Conservation (phyloP, 2,329 filamentous ascomycete genomes). For the Penicillium sp. region DNA sequence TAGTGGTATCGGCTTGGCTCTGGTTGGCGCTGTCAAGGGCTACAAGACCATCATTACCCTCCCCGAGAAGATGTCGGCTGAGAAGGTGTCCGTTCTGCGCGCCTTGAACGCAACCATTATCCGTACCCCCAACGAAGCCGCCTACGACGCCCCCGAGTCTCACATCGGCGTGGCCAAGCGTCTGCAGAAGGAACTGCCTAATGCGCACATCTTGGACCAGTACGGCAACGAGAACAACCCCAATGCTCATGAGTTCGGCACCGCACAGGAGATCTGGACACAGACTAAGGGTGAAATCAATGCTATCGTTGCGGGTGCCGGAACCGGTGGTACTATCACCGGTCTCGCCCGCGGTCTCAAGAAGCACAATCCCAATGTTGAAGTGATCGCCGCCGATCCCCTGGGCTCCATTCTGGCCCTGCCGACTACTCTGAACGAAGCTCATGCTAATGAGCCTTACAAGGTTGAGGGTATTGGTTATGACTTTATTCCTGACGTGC, state of each 20-base stretch:
- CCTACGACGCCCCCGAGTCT: slow-evolving; percentile 91
- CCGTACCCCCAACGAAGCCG: slow-evolving; percentile 92
- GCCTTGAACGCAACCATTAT: slow-evolving; percentile 97
- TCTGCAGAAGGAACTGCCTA: slow-evolving; percentile 92
- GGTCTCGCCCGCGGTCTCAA: slow-evolving; percentile 82
- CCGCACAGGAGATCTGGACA: slow-evolving; percentile 93
- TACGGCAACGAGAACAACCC: slow-evolving; percentile 93
- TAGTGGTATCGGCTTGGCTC: slow-evolving; percentile 82
- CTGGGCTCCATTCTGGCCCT: slow-evolving; percentile 88
- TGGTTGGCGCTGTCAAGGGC: slow-evolving; percentile 85
- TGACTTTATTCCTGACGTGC: slow-evolving; percentile 94
- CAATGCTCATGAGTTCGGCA: slow-evolving; percentile 88
- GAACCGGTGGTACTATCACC: slow-evolving; percentile 93
- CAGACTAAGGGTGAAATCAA: slow-evolving; percentile 84
- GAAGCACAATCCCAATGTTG: slow-evolving; percentile 84
- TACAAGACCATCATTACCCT: slow-evolving; percentile 98
- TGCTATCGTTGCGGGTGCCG: slow-evolving; percentile 86
- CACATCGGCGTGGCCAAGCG: slow-evolving; percentile 94
- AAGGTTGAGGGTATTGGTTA: slow-evolving; percentile 99
- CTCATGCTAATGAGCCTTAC: slow-evolving; percentile 80
- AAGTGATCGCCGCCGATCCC: slow-evolving; percentile 90
- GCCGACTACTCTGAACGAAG: slow-evolving; percentile 77
- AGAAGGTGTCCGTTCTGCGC: slow-evolving; percentile 94
- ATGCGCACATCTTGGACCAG: slow-evolving; percentile 96
- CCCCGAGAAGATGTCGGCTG: slow-evolving; percentile 98